phyloP scores from a whole-genome alignment of 2,329 filamentous ascomycete species.

The Paecilomyces niveus region DNA sequence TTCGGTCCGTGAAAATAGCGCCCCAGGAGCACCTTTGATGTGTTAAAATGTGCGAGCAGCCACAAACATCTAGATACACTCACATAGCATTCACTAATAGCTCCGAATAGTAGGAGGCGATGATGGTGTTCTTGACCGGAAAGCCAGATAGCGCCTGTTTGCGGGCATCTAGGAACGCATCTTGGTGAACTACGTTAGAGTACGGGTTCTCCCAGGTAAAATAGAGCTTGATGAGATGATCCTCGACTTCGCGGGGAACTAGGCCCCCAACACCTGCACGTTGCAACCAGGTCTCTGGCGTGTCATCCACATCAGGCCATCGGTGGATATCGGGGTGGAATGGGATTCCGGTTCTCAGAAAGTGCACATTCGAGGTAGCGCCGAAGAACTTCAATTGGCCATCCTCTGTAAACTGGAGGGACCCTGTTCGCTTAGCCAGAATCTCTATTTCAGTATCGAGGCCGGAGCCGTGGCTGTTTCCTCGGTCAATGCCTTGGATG shows the following conservation, averaged over 20 bases:
- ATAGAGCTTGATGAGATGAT: constrained; percentile 28
- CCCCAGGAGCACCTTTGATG: constrained; percentile 10
- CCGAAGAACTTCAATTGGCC: constrained; percentile 27
- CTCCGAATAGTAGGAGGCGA: constrained; percentile 6
- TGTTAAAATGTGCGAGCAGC: not conserved
- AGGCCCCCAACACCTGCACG: constrained; percentile 18
- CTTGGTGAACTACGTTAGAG: constrained; percentile 26
- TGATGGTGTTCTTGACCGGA: not conserved
- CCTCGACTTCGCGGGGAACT: constrained; percentile 21
- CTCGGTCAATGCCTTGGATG: constrained; percentile 4
- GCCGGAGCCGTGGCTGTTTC: constrained; percentile 10
- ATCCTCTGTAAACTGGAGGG: constrained; percentile 24
- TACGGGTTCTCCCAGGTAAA: constrained; percentile 34
- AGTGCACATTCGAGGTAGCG: constrained; percentile 23
- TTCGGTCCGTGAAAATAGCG: constrained; percentile 7
- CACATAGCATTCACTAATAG: constrained; percentile 10
- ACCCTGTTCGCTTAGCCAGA: constrained; percentile 24
- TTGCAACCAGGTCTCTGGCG: constrained; percentile 1
- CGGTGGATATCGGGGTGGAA: constrained; percentile 7
- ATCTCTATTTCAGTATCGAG: constrained; percentile 20
- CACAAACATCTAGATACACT: not conserved
- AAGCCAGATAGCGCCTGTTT: not conserved
- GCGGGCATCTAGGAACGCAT: constrained; percentile 9
- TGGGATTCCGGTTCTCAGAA: constrained; percentile 13
- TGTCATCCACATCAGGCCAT: constrained; percentile 11